Percentiles rank a stretch among this genome's conserved stretches.
These are phyloP conservation scores for Fusarium oligoseptatum DNA, from an alignment of 2,329 filamentous ascomycete species.

Conservation along the genomic window DNA sequence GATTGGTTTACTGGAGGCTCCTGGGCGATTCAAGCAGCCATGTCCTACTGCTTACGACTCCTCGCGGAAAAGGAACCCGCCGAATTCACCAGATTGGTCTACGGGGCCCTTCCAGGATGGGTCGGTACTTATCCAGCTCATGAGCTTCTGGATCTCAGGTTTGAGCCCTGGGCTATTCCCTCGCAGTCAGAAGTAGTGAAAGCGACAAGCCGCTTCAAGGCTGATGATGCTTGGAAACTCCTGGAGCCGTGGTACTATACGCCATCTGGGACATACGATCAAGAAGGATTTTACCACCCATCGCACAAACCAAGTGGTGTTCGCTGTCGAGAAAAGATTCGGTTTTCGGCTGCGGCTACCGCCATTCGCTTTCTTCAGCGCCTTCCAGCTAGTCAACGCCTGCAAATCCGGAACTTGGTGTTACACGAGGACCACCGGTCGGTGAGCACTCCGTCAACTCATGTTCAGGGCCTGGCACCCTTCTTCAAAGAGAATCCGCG, in stretches of 20 bases:
- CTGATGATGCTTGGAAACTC: not conserved
- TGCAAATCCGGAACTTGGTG: not conserved
- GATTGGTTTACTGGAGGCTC: not conserved
- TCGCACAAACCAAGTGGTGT: not conserved
- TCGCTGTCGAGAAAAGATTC: not conserved
- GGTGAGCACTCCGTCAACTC: not conserved
- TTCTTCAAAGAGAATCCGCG: constrained; percentile 19
- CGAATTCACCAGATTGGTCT: not conserved
- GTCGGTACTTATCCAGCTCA: not conserved
- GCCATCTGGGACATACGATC: not conserved
- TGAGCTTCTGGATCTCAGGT: not conserved
- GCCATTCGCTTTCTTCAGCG: constrained; percentile 20
- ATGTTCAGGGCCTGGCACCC: constrained; percentile 1
- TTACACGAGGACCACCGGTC: constrained; percentile 14
- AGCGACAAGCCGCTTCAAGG: not conserved
- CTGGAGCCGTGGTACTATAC: not conserved
- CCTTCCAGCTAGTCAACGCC: not conserved
- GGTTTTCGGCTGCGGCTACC: constrained; percentile 24
- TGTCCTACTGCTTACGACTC: not conserved
- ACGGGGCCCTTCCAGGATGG: not conserved
- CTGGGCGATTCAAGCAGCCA: not conserved
- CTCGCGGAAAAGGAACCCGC: not conserved
- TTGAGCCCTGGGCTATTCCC: not conserved
- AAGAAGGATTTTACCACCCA: not conserved
- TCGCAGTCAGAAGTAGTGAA: not conserved